Base-by-base conservation (phyloP, 805 yeast species). In the Kregervanrija fluxuum region DNA sequence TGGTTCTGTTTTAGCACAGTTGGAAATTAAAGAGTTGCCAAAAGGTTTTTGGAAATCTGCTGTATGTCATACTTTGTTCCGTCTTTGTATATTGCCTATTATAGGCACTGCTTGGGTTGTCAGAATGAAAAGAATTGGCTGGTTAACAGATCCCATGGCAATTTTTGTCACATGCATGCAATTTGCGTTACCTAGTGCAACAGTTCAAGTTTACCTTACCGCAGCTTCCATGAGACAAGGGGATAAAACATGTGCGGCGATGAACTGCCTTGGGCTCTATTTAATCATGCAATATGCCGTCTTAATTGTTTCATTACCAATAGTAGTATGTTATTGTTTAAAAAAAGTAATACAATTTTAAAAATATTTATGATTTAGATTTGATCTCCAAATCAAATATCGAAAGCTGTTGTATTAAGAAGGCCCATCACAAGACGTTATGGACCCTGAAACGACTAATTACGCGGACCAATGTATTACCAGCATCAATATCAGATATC, bases 11-110 rank as follows among this genome's bases (percentile, higher is more conserved):
- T 65, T 77, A 28, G 71, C 80, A 5, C 55, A 82, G 33, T 64
- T 77, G 47, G 68, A 72, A 46, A 64, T 77, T 14, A 67, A 64
- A 12, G 48, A 58, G 8, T 63, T 75, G 53, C 76, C 78, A 8
- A 53, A 61, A 13, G 81, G 81, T 0, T 77, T 77, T 56, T 77
- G 81, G 81, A 75, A 75, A 54, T 70, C 76, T 2, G 77, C 75
- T 2, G 48, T 74, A 15, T 62, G 65, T 48, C 64, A 74, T 15
- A 69, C 76, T 0, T 47, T 57, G 3, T 64, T 64, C 38, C 59
- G 80, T 46, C 58, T 77, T 17, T 59, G 70, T 8, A 44, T 77
- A 4, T 48, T 75, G 42, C 82, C 82, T 2, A 74, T 77, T 8
- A 65, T 76, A 36, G 82, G 82, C 0, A 73, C 74, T 3, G 73